Conservation (phyloP, 1,284 basidiomycete genomes). For the Moesziomyces sp. region DNA sequence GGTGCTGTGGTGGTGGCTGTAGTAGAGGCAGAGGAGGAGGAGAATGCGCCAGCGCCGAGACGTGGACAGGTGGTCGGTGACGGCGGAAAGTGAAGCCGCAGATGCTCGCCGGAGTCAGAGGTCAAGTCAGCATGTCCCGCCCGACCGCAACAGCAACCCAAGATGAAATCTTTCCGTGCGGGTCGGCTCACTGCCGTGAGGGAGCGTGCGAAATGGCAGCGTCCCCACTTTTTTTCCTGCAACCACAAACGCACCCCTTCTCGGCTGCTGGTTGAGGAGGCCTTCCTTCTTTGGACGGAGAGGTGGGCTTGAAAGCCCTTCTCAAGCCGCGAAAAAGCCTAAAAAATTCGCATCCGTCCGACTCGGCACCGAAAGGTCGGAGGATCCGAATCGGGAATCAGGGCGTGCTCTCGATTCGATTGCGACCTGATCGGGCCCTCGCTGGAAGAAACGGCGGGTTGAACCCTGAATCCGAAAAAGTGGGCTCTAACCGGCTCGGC, state of each 20-base stretch:
- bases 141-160: too few species aligned
- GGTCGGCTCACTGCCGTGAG: background rate
- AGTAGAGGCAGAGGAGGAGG: background rate
- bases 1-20: background rate
- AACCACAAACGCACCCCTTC: too few species aligned
- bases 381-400: background rate
- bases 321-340: background rate
- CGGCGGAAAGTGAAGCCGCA: background rate
- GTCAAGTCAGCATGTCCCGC: background rate
- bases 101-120: background rate
- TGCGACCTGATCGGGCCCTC: background rate
- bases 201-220: too few species aligned
- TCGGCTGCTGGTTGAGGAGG: background rate
- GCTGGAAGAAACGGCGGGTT: conserved; percentile 1
- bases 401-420: conserved; percentile 5
- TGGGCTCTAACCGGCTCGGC: background rate
- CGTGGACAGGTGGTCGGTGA: background rate
- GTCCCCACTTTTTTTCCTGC: too few species aligned
- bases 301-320: background rate
- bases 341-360: background rate
- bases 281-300: background rate
- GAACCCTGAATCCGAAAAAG: conserved; percentile 1
- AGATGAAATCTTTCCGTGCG: background rate
- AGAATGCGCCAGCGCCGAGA: conserved; percentile 1
- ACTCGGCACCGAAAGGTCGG: background rate